Conservation (phyloP, 2,329 filamentous ascomycete genomes). For the Cryphonectria japonica region DNA sequence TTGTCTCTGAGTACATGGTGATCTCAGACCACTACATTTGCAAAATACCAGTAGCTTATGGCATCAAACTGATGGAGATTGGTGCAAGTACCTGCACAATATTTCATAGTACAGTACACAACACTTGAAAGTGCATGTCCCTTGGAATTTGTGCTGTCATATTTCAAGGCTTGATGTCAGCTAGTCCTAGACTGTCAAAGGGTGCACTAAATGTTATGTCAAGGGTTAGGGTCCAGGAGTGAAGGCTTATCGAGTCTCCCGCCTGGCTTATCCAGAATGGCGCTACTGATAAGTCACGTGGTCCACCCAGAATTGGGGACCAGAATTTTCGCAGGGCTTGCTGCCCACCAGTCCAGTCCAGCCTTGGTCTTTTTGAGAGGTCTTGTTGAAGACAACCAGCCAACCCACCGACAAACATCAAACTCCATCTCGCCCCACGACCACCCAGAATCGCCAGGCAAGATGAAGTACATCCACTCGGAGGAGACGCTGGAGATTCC, state of each 20-base stretch:
- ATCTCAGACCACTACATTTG: too few species aligned
- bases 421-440: slow-evolving; percentile 45
- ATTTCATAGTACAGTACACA: too few species aligned
- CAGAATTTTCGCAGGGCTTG: slow-evolving; percentile 20
- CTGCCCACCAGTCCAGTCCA: slow-evolving; percentile 12
- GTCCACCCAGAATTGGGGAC: slow-evolving; percentile 7
- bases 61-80: too few species aligned
- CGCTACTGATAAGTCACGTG: slow-evolving; percentile 12
- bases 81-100: too few species aligned
- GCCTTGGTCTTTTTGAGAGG: slow-evolving; percentile 8
- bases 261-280: neutral
- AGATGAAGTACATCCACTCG: slow-evolving; percentile 99
- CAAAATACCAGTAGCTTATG: too few species aligned
- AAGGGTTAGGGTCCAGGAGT: neutral
- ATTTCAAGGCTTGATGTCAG: neutral
- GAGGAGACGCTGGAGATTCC: slow-evolving; percentile 94
- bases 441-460: slow-evolving; percentile 59
- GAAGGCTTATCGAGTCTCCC: neutral
- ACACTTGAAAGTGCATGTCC: too few species aligned
- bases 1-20: too few species aligned
- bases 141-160: neutral
- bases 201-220: too few species aligned
- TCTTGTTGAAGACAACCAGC: slow-evolving; percentile 9
- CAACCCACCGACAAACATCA: slow-evolving; percentile 25
- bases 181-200: too few species aligned